Percentiles rank a stretch among this genome's conserved stretches.
Evolutionary conservation across 306 rosid genomes (phyloP).

Genomic region (Mimosa pudica): DNA sequence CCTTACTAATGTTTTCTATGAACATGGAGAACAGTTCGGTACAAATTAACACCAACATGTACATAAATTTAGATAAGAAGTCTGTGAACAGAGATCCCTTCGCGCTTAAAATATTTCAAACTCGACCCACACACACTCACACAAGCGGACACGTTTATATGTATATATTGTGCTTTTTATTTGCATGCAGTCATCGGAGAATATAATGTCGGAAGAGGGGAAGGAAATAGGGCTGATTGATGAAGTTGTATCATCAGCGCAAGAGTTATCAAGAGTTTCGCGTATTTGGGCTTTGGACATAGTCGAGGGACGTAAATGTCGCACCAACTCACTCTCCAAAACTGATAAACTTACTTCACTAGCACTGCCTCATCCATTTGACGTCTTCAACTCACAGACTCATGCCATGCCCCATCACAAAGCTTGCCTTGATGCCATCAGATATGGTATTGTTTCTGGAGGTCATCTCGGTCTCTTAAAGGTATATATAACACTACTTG

Average conservation of each 20-base stretch:
- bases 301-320: background rate
- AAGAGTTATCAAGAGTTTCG: background rate
- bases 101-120: background rate
- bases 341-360: background rate
- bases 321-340: background rate
- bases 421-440: background rate
- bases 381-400: background rate
- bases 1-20: too few species aligned
- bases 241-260: background rate
- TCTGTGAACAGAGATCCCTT: too few species aligned
- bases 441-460: background rate
- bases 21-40: too few species aligned
- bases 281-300: background rate
- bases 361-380: background rate
- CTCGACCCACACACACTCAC: too few species aligned
- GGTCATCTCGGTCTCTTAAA: background rate
- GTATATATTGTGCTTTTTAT: background rate
- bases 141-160: background rate
- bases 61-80: too few species aligned
- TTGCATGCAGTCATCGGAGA: conserved; percentile 3
- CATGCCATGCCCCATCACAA: background rate
- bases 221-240: conserved; percentile 4
- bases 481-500: background rate
- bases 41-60: too few species aligned
- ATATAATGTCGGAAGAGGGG: background rate